Evolutionary conservation across 305 asterid genomes (phyloP), one percentile per base, ranked within the genome.

Genomic region (Petunia hybrid): DNA sequence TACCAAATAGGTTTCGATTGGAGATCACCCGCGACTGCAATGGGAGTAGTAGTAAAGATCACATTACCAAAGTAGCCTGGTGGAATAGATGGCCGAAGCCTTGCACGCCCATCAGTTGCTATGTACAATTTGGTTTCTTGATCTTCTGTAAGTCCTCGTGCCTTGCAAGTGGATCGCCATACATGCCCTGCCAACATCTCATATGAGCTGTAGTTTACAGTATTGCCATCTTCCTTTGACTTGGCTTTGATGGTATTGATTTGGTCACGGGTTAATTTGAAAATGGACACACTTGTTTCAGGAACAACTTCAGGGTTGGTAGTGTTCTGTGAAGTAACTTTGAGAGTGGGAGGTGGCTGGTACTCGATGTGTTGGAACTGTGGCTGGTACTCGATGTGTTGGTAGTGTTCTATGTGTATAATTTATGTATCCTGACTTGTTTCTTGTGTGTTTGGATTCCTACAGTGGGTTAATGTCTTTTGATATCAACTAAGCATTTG

Each of bases 141-240:
- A 77, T 93, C 97, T 12, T 73, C 84, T 0, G 88, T 62, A 0
- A 95, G 92, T 22, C 95, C 95, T 10, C 99, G 90, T 5, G 99
- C 95, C 79, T 16, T 84, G 84, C 99, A 93, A 7, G 84, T 83
- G 6, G 89, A 86, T 5, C 97, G 92, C 99, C 99, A 95, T 0
- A 93, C 90, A 9, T 93, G 98, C 8, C 99, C 99, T 0, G 99
- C 87, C 39, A 95, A 83, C 97, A 95, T 93, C 86, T 91, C 98
- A 48, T 91, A 95, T 16, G 98, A 92, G 89, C 98, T 95, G 81
- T 95, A 93, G 7, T 77, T 65, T 62, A 91, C 67, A 0, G 90
- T 85, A 74, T 95, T 93, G 0, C 95, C 94, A 1, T 80, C 90
- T 55, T 90, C 98, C 71, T 87, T 93, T 9, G 95, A 93, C 86